phyloP scores from a whole-genome alignment of 352 stramenopile species.

The Detonula confervacea region DNA sequence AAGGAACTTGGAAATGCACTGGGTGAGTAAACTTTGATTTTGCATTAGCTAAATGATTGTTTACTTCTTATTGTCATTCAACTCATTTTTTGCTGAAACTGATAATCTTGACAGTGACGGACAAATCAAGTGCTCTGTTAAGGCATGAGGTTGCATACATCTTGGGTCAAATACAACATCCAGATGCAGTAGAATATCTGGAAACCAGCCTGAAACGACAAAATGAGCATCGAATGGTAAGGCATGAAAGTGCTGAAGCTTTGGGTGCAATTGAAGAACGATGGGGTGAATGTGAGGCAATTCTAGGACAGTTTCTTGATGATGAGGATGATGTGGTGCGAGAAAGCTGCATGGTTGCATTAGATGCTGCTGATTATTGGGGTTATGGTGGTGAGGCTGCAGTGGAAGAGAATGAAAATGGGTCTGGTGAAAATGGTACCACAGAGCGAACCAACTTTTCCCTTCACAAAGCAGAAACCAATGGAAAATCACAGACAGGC shows the following conservation, averaged over 20 bases:
- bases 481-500: constrained; percentile 36
- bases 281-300: constrained; percentile 89
- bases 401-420: not conserved
- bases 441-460: constrained; percentile 44
- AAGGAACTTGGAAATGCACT: constrained; percentile 72
- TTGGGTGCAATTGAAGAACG: constrained; percentile 93
- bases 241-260: constrained; percentile 97
- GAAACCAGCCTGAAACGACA: constrained; percentile 89
- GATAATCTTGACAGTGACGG: constrained; percentile 15
- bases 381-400: constrained; percentile 38
- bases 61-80: constrained; percentile 2
- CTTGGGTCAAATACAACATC: constrained; percentile 96
- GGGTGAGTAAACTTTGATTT: constrained; percentile 19
- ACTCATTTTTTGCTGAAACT: not conserved
- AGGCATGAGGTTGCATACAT: constrained; percentile 98
- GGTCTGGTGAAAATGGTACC: not conserved
- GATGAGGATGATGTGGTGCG: constrained; percentile 90
- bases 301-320: constrained; percentile 86
- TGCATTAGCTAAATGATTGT: constrained; percentile 1
- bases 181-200: constrained; percentile 90
- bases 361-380: constrained; percentile 98
- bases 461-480: constrained; percentile 48
- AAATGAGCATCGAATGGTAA: constrained; percentile 95
- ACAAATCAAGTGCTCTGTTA: constrained; percentile 90
- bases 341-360: constrained; percentile 95